Evolutionary conservation across 352 stramenopile genomes (phyloP), one percentile per base, ranked within the genome.

Genomic region (Globisporangium heterothallicum): DNA sequence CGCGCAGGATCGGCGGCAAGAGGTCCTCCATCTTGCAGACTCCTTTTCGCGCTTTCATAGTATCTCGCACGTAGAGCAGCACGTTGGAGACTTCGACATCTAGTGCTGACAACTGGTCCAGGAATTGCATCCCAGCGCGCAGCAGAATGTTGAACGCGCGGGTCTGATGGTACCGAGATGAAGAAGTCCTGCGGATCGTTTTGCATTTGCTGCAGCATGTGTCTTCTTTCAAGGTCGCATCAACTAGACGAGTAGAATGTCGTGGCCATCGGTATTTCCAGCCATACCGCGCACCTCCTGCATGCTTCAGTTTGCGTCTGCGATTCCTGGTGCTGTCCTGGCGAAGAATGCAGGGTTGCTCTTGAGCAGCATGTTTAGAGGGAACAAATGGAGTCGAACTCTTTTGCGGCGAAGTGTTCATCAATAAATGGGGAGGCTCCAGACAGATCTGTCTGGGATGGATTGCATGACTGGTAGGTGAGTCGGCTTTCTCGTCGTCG

Each of bases 381-480:
- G n/a, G n/a, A n/a, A n/a, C n/a, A n/a, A n/a, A n/a, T n/a, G n/a
- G n/a, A n/a, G n/a, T n/a, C n/a, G n/a, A n/a, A n/a, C n/a, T 38
- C 0, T 16, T 38, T 38, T 38, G 32, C 6, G 32, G n/a, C 32
- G 32, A 38, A 4, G 10, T 18, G 32, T 16, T 18, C n/a, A n/a
- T n/a, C n/a, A n/a, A n/a, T n/a, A n/a, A n/a, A n/a, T n/a, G n/a
- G n/a, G 32, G n/a, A 16, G 12, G 32, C 32, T 38, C 12, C 12
- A 38, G 32, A 18, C 12, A 38, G 32, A 38, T 38, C 32, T 10
- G 6, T n/a, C 14, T 18, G n/a, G 32, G 32, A 16, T n/a, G 32
- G n/a, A 38, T 38, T 55, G 59, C 22, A 61, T 68, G 24, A 67
- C 42, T n/a, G 41, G 14, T 42, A 49, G 3, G 57, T n/a, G n/a